Evolutionary conservation across 2,329 filamentous ascomycete genomes (phyloP).

Genomic region (Sarocladium oryzae): DNA sequence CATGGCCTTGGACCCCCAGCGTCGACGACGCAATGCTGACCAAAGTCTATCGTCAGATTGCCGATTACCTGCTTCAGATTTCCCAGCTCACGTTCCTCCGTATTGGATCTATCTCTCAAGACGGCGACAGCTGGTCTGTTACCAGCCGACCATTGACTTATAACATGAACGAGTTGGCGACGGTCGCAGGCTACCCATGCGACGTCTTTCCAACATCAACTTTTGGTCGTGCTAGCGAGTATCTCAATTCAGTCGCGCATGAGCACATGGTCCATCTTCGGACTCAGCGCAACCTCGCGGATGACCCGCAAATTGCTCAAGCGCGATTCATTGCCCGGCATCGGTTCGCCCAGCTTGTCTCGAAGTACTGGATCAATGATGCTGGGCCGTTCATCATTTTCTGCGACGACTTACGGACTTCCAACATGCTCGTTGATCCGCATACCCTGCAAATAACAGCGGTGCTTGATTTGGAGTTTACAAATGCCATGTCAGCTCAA

Average conservation of each 20-base stretch:
- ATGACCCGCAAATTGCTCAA: constrained; percentile 19
- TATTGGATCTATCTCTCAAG: constrained; percentile 28
- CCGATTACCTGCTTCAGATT: constrained; percentile 17
- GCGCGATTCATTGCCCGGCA: constrained; percentile 26
- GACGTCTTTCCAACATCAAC: constrained; percentile 5
- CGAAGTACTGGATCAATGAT: constrained; percentile 22
- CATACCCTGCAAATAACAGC: constrained; percentile 28
- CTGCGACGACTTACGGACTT: constrained; percentile 31
- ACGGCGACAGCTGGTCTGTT: constrained; percentile 23
- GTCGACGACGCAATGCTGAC: constrained; percentile 17
- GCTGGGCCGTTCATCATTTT: constrained; percentile 29
- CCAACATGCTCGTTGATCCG: constrained; percentile 32
- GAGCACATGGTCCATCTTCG: constrained; percentile 21
- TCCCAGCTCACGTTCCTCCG: constrained; percentile 22
- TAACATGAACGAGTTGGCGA: constrained; percentile 22
- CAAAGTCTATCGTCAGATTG: constrained; percentile 14
- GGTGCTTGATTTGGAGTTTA: constrained; percentile 34
- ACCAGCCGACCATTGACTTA: constrained; percentile 29
- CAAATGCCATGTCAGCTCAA: constrained; percentile 32
- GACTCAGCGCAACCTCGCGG: constrained; percentile 25
- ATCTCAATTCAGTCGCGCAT: constrained; percentile 16
- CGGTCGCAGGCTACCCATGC: not conserved
- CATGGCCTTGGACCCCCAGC: constrained; percentile 9
- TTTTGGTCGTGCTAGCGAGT: constrained; percentile 7
- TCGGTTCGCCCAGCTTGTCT: constrained; percentile 24